Evolutionary conservation across 305 asterid genomes (phyloP).

Genomic region (Fraxinus nigra): DNA sequence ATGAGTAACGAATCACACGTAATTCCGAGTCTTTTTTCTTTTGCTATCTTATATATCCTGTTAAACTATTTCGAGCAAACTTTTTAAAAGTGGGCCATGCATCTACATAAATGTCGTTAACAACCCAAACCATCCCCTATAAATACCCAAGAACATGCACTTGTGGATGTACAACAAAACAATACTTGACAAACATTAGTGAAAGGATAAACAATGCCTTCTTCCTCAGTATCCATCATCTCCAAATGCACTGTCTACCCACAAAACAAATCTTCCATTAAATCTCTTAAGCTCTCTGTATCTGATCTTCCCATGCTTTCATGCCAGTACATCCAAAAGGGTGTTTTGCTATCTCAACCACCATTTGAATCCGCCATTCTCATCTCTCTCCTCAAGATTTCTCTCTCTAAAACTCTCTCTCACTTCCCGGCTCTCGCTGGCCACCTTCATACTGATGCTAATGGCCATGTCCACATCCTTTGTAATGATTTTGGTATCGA

Average conservation of each 20-base stretch:
- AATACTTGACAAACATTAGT: neutral
- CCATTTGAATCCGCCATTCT: conserved; percentile 45
- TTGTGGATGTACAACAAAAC: neutral
- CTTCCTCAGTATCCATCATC: conserved; percentile 61
- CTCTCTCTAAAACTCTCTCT: conserved; percentile 66
- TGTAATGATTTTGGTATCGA: conserved; percentile 69
- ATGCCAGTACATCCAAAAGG: conserved; percentile 89
- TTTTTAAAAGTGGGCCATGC: neutral
- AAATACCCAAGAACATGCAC: neutral
- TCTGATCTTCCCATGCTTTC: conserved; percentile 99
- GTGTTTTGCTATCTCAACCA: conserved; percentile 59
- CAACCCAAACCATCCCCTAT: neutral
- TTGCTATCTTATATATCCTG: neutral
- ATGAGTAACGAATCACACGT: too few relatives aligned
- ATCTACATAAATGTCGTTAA: neutral
- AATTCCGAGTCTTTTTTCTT: neutral
- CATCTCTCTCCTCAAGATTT: conserved; percentile 50
- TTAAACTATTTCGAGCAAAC: neutral
- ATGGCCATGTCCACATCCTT: conserved; percentile 57
- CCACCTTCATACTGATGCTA: conserved; percentile 51
- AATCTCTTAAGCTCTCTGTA: conserved; percentile 73
- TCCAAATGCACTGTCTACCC: conserved; percentile 67
- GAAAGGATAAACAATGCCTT: conserved; percentile 50
- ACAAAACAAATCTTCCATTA: conserved; percentile 39
- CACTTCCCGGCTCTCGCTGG: conserved; percentile 87